phyloP scores from a whole-genome alignment of 768 basidiomycete genomes.

The Kwoniella dendrophila region DNA sequence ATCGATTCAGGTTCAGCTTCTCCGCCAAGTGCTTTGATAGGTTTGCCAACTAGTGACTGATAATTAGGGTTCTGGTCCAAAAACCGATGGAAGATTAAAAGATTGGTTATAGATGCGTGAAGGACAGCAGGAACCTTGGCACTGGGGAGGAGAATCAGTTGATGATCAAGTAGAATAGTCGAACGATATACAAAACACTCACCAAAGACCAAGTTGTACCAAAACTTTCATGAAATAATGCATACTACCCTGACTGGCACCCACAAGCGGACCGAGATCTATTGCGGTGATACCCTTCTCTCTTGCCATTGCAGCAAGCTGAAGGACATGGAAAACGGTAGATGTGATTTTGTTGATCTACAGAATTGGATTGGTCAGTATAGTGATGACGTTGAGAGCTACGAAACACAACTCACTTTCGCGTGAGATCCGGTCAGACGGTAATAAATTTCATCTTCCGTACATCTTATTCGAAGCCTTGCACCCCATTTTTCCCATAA shows the following conservation, averaged over 20 bases:
- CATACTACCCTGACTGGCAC: constrained; percentile 42
- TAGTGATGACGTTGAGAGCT: background rate
- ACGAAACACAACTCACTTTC: constrained; percentile 27
- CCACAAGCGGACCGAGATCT: constrained; percentile 47
- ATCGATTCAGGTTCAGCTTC: background rate
- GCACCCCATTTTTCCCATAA: constrained; percentile 43
- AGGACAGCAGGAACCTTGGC: constrained; percentile 39
- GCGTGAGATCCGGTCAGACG: constrained; percentile 44
- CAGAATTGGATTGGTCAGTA: constrained; percentile 2
- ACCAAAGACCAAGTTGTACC: constrained; percentile 36
- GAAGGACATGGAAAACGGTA: constrained; percentile 39
- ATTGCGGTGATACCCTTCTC: constrained; percentile 47
- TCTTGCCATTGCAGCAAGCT: constrained; percentile 40
- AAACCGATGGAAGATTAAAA: constrained; percentile 42
- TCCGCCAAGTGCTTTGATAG: background rate
- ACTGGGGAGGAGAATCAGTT: constrained; percentile 16
- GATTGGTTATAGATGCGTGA: constrained; percentile 39
- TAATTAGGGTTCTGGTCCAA: constrained; percentile 39
- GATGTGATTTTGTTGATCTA: constrained; percentile 38
- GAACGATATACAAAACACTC: constrained; percentile 5
- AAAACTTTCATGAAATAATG: constrained; percentile 48
- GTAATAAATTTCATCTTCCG: constrained; percentile 46
- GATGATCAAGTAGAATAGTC: background rate
- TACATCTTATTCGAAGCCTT: constrained; percentile 38
- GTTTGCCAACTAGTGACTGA: constrained; percentile 27